These are phyloP conservation scores for Cryphonectria radicalis DNA, from an alignment of 2,329 filamentous ascomycete genomes.

Conservation along the genomic window DNA sequence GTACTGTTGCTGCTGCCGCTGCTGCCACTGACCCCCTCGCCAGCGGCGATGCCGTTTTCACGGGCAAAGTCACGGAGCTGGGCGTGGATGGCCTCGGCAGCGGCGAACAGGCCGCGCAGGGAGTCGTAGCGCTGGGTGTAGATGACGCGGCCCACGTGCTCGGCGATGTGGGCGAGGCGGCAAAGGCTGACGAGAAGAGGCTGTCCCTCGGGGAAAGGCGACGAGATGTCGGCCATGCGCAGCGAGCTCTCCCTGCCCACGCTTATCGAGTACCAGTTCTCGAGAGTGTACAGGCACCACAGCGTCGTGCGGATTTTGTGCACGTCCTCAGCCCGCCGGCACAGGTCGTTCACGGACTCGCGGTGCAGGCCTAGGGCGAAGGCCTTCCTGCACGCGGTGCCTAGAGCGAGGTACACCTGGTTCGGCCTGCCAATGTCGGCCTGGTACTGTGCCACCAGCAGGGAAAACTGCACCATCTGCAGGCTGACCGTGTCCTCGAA, in stretches of 20 bases:
- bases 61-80: constrained; percentile 34
- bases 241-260: constrained; percentile 33
- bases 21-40: constrained; percentile 6
- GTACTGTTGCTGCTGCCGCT: background rate
- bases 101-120: constrained; percentile 33
- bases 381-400: constrained; percentile 36
- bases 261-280: constrained; percentile 34
- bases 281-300: constrained; percentile 38
- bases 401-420: constrained; percentile 37
- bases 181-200: constrained; percentile 32
- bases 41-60: constrained; percentile 30
- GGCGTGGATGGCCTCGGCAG: constrained; percentile 33
- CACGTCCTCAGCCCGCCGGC: constrained; percentile 30
- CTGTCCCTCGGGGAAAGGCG: constrained; percentile 31
- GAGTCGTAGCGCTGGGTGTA: constrained; percentile 36
- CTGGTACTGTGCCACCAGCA: constrained; percentile 37
- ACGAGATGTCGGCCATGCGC: constrained; percentile 34
- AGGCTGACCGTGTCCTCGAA: constrained; percentile 39
- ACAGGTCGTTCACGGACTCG: constrained; percentile 31
- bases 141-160: constrained; percentile 30
- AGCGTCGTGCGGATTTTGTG: constrained; percentile 36
- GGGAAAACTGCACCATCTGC: constrained; percentile 38
- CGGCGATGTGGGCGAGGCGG: constrained; percentile 32
- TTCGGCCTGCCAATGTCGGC: constrained; percentile 38
- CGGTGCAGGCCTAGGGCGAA: constrained; percentile 38